These are phyloP conservation scores for Darksidea phi DNA, from an alignment of 495 filamentous ascomycete species.

Conservation along the genomic window DNA sequence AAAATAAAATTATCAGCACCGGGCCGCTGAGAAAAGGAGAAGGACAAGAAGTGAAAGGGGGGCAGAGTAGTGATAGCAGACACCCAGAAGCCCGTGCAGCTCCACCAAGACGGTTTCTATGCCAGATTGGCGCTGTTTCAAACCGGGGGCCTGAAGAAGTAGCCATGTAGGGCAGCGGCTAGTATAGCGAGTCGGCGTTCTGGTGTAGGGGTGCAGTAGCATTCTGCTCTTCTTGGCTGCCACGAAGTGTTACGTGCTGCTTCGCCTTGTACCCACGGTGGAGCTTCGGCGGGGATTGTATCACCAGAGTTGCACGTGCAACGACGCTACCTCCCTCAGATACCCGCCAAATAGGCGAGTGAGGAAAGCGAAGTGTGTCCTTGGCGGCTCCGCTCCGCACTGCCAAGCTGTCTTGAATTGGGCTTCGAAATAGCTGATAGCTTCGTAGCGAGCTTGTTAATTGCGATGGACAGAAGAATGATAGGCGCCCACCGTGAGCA, in stretches of 20 bases:
- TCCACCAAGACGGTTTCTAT: neutral
- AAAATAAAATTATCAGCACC: constrained; percentile 7
- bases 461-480: too few species aligned
- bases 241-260: constrained; percentile 21
- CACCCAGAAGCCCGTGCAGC: neutral
- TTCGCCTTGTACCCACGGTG: constrained; percentile 22
- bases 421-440: too few species aligned
- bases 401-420: neutral
- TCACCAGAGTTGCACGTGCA: neutral
- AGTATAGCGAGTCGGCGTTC: neutral
- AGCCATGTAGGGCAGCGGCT: constrained; percentile 4
- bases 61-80: neutral
- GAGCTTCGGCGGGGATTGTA: constrained; percentile 20
- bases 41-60: neutral
- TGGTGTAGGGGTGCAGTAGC: constrained; percentile 15
- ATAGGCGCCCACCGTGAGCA: too few species aligned
- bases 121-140: constrained; percentile 11
- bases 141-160: neutral
- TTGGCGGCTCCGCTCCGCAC: constrained; percentile 1
- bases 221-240: neutral
- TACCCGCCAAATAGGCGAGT: neutral
- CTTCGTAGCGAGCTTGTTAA: too few species aligned
- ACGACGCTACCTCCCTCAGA: constrained; percentile 1
- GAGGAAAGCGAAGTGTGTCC: neutral
- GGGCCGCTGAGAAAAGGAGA: constrained; percentile 12